Base-by-base conservation (phyloP, 257 asterid genomes). In the Solanum corneliomulleri region DNA sequence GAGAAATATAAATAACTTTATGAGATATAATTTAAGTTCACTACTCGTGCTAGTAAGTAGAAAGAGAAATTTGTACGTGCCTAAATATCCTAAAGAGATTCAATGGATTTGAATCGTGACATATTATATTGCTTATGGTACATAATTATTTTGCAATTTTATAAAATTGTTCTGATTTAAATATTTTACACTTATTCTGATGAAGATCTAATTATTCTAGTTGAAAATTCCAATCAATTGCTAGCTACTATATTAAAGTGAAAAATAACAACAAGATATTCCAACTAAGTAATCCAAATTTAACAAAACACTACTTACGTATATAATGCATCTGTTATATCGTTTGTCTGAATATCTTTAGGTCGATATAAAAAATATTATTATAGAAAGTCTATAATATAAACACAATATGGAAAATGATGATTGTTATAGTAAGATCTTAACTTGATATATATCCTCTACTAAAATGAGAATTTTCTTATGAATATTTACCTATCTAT, bases 241-340 rank as follows among this genome's bases (percentile, higher is more conserved):
- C 35, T 41, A 41, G 82, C 56, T 39, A 78, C 42, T 27, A 80
- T 9, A 45, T n/a, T 45, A 47, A 27, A 10, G 68, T 23, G 7
- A 27, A 80, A 42, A 77, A 44, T 25, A 77, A 77, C 83, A 77
- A 45, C 6, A 78, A 78, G 84, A 45, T 80, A 80, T 56, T 80
- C 84, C 84, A 80, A 45, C 6, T 27, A 80, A 16, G 9, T 80
- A 27, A 47, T 27, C 84, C 84, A 45, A 80, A 37, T 44, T 44
- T 44, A 44, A 20, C 37, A 77, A 44, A 44, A 77, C 7, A 76
- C 23, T 15, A 77, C 2, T 44, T 77, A 76, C 60, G 12, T 76
- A n/a, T 52, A 0, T 14, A 42, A 47, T 47, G 58, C 8, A 6
- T 11, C 3, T 76, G 58, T 76, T 41, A 7, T 70, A 69, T 69